Base-by-base conservation (phyloP, 1,139 yeast species). In the Candida glucosophila region DNA sequence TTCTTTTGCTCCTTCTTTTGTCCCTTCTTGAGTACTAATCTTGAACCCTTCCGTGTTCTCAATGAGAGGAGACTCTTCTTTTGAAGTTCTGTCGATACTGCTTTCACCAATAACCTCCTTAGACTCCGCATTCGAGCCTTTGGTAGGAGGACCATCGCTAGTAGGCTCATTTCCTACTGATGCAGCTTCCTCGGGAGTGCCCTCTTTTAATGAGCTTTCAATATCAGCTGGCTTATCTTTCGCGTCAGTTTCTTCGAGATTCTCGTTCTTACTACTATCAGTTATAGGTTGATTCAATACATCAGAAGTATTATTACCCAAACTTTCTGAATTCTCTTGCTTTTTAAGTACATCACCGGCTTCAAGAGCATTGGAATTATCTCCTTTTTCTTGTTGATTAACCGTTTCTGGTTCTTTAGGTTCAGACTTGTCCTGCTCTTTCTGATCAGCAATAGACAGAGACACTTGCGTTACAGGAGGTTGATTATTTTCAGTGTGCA, bases 91-190 rank as follows among this genome's bases (percentile, higher is more conserved):
- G 37, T 30, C 26, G 44, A 47, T 14, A 22, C 24, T 23, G 19
- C 28, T 16, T 22, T 26, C 27, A 6, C 25, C 12, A 33, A 34
- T 39, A 24, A 23, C 27, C 18, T 24, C 31, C 15, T 17, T 19
- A 15, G 22, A 8, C 13, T 14, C 24, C 26, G 24, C 12, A 9
- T n/a, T n/a, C n/a, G n/a, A n/a, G n/a, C n/a, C n/a, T n/a, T n/a
- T n/a, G n/a, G n/a, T n/a, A n/a, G n/a, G n/a, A 27, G 21, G 39
- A 40, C 35, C 23, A 31, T 35, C 30, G 34, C 43, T 18, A 40
- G 36, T 34, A 39, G 47, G 21, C 30, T 40, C 28, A 21, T 28
- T 51, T 46, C 29, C 37, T 23, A 27, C n/a, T n/a, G n/a, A n/a
- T n/a, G n/a, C n/a, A n/a, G n/a, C n/a, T n/a, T n/a, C n/a, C n/a